phyloP scores from a whole-genome alignment of 2,329 filamentous ascomycete genomes.

The Eurotiales sp. region DNA sequence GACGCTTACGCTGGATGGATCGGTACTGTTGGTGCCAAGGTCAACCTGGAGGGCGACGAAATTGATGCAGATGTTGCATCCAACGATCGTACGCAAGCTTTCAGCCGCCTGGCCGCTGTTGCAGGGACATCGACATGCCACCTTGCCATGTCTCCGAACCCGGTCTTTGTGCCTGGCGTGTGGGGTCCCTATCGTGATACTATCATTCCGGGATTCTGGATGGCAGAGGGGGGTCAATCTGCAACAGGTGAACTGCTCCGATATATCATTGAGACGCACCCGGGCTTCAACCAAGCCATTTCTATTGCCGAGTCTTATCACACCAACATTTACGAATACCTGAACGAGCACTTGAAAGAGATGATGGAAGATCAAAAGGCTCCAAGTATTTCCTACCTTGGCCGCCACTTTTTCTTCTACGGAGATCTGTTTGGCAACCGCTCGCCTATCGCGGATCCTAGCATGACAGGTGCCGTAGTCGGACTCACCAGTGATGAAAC shows the following conservation, averaged over 20 bases:
- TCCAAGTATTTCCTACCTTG: constrained; percentile 78
- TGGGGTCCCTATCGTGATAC: constrained; percentile 98
- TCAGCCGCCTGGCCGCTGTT: constrained; percentile 86
- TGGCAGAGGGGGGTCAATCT: constrained; percentile 95
- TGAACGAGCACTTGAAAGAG: constrained; percentile 80
- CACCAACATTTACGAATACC: constrained; percentile 89
- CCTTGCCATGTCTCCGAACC: constrained; percentile 87
- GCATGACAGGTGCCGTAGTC: constrained; percentile 87
- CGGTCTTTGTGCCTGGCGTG: constrained; percentile 90
- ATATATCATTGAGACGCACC: constrained; percentile 92
- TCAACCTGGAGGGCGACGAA: constrained; percentile 66
- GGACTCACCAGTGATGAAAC: constrained; percentile 84
- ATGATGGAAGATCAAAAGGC: constrained; percentile 66
- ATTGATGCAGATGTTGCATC: constrained; percentile 65
- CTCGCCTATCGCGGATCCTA: constrained; percentile 85
- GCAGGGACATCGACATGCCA: constrained; percentile 97
- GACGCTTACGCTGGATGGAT: constrained; percentile 99
- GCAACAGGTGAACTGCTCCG: constrained; percentile 93
- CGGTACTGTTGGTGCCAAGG: constrained; percentile 95
- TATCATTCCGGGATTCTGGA: constrained; percentile 86
- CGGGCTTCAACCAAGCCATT: constrained; percentile 76
- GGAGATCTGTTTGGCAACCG: constrained; percentile 96
- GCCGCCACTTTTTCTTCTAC: constrained; percentile 96
- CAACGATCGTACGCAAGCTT: constrained; percentile 89
- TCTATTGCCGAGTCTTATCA: constrained; percentile 77